Evolutionary conservation across 2,329 filamentous ascomycete species (phyloP).

Genomic region (Phyllosticta citrichinensis): DNA sequence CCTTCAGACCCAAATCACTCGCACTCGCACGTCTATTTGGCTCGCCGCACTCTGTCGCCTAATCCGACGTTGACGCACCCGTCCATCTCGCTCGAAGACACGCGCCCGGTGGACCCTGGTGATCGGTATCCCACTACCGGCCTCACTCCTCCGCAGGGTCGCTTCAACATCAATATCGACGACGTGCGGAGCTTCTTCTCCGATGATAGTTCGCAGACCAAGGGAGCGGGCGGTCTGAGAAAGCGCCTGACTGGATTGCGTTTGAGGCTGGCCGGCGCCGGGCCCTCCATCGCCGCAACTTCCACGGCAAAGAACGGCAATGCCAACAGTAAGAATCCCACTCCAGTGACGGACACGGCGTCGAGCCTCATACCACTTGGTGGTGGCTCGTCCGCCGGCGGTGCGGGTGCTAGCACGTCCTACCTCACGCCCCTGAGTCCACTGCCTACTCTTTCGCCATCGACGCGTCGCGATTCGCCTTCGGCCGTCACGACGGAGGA

Average conservation of each 20-base stretch:
- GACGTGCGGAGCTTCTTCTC: slow-evolving; percentile 33
- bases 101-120: slow-evolving; percentile 18
- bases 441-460: neutral
- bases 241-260: slow-evolving; percentile 25
- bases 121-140: slow-evolving; percentile 41
- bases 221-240: slow-evolving; percentile 19
- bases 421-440: neutral
- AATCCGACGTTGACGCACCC: neutral
- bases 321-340: neutral
- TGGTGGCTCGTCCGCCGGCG: slow-evolving; percentile 2
- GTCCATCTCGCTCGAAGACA: neutral
- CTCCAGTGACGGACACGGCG: neutral
- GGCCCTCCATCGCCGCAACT: neutral
- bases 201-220: slow-evolving; percentile 23
- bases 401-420: slow-evolving; percentile 13
- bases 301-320: neutral
- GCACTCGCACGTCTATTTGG: slow-evolving; percentile 38
- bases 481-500: neutral
- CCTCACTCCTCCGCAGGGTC: slow-evolving; percentile 31
- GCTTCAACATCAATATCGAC: slow-evolving; percentile 30
- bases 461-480: neutral
- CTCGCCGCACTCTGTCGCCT: slow-evolving; percentile 12
- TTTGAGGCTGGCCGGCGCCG: slow-evolving; percentile 11
- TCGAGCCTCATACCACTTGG: neutral
- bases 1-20: slow-evolving; percentile 29